These are phyloP conservation scores for Sphaceloma murrayae DNA, from an alignment of 2,329 filamentous ascomycete species.

Conservation along the genomic window DNA sequence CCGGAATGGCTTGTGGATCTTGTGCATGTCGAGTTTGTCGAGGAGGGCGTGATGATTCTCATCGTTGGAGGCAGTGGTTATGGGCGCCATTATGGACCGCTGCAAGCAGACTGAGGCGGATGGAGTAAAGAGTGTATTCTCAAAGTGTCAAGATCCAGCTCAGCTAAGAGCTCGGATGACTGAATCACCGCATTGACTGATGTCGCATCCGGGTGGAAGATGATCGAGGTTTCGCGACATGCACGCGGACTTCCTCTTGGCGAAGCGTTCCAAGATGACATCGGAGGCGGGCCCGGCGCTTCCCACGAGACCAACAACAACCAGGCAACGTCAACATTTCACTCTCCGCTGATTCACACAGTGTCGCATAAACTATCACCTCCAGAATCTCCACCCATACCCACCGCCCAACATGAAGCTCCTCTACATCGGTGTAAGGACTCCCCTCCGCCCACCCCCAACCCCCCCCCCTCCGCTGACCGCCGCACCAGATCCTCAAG, in stretches of 20 bases:
- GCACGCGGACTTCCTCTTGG: slow-evolving; percentile 8
- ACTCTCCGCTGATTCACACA: background rate
- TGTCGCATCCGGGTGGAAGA: background rate
- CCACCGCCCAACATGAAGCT: slow-evolving; percentile 64
- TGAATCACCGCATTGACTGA: background rate
- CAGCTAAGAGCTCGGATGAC: background rate
- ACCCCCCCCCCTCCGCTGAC: slow-evolving; percentile 17
- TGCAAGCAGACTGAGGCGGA: background rate
- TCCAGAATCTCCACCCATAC: slow-evolving; percentile 12
- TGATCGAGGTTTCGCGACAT: too few species aligned
- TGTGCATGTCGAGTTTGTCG: slow-evolving; percentile 83
- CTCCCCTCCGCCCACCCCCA: slow-evolving; percentile 29
- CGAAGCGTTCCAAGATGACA: slow-evolving; percentile 14
- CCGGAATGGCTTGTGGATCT: slow-evolving; percentile 79
- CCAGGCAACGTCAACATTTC: slow-evolving; percentile 7
- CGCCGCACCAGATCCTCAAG: slow-evolving; percentile 58
- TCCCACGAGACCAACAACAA: slow-evolving; percentile 1
- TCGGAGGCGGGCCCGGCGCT: too few species aligned
- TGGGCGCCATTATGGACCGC: slow-evolving; percentile 41
- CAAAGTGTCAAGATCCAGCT: background rate
- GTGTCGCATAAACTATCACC: too few species aligned
- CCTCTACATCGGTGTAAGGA: slow-evolving; percentile 78
- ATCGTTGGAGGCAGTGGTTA: slow-evolving; percentile 64
- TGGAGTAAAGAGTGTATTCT: background rate
- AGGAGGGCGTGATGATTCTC: slow-evolving; percentile 73